A percentile compares a stretch with the other conserved stretches of the same genome.
Conservation (phyloP, 305 asterid species). For the Solanum hybrid region DNA sequence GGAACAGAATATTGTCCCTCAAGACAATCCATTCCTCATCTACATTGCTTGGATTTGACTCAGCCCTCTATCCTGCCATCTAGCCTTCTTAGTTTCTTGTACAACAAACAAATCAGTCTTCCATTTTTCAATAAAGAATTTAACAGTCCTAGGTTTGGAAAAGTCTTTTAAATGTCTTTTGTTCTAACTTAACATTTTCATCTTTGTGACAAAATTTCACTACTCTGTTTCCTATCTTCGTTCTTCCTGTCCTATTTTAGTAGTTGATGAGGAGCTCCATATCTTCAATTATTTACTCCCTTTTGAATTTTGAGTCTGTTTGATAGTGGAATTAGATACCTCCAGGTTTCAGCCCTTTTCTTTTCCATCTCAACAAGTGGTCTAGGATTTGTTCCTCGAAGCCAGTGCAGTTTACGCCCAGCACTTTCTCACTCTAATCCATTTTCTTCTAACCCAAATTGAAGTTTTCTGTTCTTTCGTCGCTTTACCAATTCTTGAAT, state of each 20-base stretch:
- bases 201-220: not conserved
- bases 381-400: not conserved
- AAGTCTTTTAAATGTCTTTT: not conserved
- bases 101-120: not conserved
- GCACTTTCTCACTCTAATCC: not conserved
- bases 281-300: not conserved
- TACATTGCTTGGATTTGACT: not conserved
- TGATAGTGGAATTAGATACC: not conserved
- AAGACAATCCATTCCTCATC: not conserved
- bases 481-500: not conserved
- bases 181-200: not conserved
- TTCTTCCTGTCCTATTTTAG: not conserved
- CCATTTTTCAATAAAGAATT: not conserved
- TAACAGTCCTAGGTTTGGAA: not conserved
- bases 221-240: not conserved
- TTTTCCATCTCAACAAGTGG: not conserved
- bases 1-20: not conserved
- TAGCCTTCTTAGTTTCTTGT: not conserved
- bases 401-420: not conserved
- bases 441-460: not conserved
- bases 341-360: not conserved
- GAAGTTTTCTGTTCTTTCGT: not conserved
- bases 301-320: not conserved
- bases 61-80: not conserved
- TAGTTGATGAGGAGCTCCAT: not conserved